A percentile compares a stretch with the other conserved stretches of the same genome.
These are phyloP conservation scores for Stephania cephalantha DNA, from an alignment of 164 flowering plant species.

Conservation along the genomic window DNA sequence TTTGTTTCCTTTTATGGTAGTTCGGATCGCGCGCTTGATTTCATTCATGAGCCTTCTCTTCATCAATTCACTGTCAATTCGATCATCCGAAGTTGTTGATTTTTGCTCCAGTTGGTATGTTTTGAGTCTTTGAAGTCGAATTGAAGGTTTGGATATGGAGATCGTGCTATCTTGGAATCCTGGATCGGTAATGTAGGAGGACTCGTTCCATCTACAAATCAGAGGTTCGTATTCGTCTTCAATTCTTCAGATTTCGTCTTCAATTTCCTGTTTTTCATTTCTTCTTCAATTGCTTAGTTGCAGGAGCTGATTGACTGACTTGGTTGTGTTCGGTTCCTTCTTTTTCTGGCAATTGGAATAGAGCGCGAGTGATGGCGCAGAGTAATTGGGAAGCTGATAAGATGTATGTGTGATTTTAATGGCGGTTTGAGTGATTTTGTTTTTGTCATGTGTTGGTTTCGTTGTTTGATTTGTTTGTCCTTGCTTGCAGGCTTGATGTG, in stretches of 20 bases:
- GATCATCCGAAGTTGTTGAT: background rate
- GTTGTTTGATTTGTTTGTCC: constrained; percentile 3
- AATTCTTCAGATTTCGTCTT: background rate
- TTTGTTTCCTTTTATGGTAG: background rate
- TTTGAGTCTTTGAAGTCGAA: constrained; percentile 8
- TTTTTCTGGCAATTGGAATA: constrained; percentile 8
- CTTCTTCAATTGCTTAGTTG: background rate
- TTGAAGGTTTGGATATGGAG: constrained; percentile 16
- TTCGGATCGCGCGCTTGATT: constrained; percentile 3
- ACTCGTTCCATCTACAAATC: constrained; percentile 9
- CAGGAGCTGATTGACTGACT: constrained; percentile 11
- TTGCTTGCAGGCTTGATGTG: constrained; percentile 69
- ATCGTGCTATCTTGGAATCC: constrained; percentile 16
- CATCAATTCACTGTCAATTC: background rate
- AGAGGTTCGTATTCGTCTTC: constrained; percentile 7
- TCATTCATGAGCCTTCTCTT: background rate
- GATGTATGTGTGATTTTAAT: constrained; percentile 28
- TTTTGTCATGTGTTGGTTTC: background rate
- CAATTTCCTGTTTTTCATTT: background rate
- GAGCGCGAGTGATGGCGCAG: constrained; percentile 41
- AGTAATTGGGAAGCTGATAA: constrained; percentile 75
- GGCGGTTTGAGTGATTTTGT: background rate
- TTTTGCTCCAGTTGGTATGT: background rate
- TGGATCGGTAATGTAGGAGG: constrained; percentile 22
- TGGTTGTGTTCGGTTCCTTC: constrained; percentile 5